Base-by-base conservation (phyloP, 1,139 yeast species). In the Lodderomyces oxycetoniae region DNA sequence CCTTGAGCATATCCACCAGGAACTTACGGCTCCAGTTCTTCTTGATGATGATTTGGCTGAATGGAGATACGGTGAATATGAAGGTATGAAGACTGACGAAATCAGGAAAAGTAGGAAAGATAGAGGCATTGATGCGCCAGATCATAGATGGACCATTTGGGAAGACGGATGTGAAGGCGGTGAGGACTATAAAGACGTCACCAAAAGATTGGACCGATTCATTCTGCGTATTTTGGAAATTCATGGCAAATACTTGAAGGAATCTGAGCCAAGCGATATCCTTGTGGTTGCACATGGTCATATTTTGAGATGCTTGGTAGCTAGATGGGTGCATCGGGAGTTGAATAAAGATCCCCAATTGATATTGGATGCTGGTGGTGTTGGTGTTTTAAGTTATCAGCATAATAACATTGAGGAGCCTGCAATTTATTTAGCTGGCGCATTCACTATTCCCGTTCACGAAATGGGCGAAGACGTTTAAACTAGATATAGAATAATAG, bases 1-100 rank as follows among this genome's bases (percentile, higher is more conserved):
- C 22, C 56, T 78, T 29, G 72, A 67, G 40, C 47, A 57, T 12
- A 55, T 85, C 35, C 65, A 72, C 30, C 74, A 66, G n/a, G 70
- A 65, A 28, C 60, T 67, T 26, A 63, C 61, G 42, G 54, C 67
- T 13, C 61, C 67, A 3, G 50, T 73, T 26, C 57, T 62, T 30
- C 74, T 74, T 13, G 89, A 83, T 43, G 77, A 83, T 33, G 82
- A 81, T 48, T 60, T 87, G 33, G 71, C 93, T 44, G 97, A 89
- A 61, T 89, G 97, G 96, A 93, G 86, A 47, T 89, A 89, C 52
- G 97, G 97, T 46, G 93, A 85, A 49, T 89, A 89, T 56, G 97
- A 89, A 63, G 97, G 97, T 4, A 59, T 80, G 48, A 57, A 69
- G 37, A 83, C 95, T 1, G 58, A 63, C 10, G 77, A 88, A 46